Conservation (phyloP, 345 rosid species). For the Arabis alpina region DNA sequence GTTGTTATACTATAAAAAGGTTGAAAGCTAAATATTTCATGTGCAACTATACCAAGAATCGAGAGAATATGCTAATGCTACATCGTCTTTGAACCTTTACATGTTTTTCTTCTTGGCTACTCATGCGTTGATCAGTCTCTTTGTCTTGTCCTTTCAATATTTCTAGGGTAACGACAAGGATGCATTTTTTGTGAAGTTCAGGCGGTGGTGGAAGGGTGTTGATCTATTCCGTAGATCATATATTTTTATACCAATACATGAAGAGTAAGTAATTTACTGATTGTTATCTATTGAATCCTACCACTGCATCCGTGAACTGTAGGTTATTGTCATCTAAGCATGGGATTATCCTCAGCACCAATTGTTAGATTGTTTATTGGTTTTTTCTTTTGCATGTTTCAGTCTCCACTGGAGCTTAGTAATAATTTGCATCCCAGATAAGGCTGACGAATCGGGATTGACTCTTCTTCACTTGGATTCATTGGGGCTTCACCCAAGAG, state of each 20-base stretch:
- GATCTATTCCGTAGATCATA: constrained; percentile 90
- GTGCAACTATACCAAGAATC: not conserved
- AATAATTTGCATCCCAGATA: constrained; percentile 84
- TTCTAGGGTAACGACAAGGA: constrained; percentile 62
- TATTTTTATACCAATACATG: constrained; percentile 85
- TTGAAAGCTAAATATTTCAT: not conserved
- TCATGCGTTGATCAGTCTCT: constrained; percentile 22
- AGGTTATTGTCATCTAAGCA: not conserved
- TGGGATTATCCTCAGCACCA: not conserved
- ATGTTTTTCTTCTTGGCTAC: not conserved
- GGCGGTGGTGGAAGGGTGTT: constrained; percentile 97
- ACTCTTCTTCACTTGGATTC: constrained; percentile 91
- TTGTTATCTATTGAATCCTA: constrained; percentile 14
- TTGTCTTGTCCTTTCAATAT: constrained; percentile 15
- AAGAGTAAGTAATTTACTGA: constrained; percentile 60
- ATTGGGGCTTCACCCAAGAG: constrained; percentile 66
- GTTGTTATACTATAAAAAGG: not conserved
- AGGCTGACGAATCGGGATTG: constrained; percentile 76
- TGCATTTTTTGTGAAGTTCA: constrained; percentile 67
- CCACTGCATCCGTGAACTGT: constrained; percentile 8
- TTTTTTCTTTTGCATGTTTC: constrained; percentile 31
- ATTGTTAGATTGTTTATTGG: not conserved
- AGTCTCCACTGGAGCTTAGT: constrained; percentile 97
- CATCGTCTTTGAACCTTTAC: constrained; percentile 8
- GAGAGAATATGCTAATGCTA: not conserved